These are phyloP conservation scores for Penicillium hordei DNA, from an alignment of 2,329 filamentous ascomycete genomes.

Conservation along the genomic window DNA sequence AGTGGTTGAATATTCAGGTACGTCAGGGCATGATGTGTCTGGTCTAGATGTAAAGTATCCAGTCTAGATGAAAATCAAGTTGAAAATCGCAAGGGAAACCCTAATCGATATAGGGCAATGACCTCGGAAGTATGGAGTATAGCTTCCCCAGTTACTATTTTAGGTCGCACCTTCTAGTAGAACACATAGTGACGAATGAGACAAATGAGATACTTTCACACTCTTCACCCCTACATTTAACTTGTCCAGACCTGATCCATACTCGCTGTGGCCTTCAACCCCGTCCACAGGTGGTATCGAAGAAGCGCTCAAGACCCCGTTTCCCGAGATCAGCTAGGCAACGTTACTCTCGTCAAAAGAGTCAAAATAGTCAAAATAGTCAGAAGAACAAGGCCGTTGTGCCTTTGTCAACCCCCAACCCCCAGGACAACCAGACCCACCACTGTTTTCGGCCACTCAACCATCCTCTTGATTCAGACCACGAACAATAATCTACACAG, in stretches of 20 bases:
- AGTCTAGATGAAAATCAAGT: not conserved
- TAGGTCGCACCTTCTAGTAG: not conserved
- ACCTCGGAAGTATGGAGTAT: not conserved
- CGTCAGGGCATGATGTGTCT: not conserved
- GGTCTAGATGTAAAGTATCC: not conserved
- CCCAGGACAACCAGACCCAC: conserved; percentile 11
- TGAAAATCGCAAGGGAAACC: not conserved
- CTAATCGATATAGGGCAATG: not conserved
- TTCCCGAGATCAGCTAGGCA: conserved; percentile 1
- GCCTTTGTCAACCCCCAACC: conserved; percentile 15
- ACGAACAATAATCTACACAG: conserved; percentile 12
- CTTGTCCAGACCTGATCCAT: not conserved
- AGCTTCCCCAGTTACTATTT: not conserved
- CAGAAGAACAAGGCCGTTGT: conserved; percentile 16
- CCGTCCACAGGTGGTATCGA: not conserved
- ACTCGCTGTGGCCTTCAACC: not conserved
- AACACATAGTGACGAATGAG: not conserved
- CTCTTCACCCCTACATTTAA: not conserved
- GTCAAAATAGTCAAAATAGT: too few relatives aligned
- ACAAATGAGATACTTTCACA: not conserved
- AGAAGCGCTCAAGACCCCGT: not conserved
- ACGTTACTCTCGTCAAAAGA: conserved; percentile 4
- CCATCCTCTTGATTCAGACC: conserved; percentile 5
- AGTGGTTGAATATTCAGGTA: not conserved
- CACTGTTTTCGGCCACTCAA: conserved; percentile 21